Evolutionary conservation across 2,329 filamentous ascomycete species (phyloP).

Genomic region (Metarhizium robertsii): DNA sequence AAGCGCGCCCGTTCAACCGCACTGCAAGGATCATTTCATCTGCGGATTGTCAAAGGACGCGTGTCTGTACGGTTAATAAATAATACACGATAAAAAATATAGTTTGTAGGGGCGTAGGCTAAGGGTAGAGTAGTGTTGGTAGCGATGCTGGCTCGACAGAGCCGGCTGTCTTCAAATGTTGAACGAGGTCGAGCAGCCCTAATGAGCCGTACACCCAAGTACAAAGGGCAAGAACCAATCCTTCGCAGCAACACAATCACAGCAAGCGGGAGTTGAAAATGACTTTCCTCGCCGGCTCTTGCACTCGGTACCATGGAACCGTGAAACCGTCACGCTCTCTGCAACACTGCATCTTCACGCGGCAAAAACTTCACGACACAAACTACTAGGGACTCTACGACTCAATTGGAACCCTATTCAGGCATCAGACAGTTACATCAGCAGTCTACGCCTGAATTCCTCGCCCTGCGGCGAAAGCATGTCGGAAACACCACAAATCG

Average conservation of each 20-base stretch:
- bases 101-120: not conserved
- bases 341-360: no score
- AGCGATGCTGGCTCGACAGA: not conserved
- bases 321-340: not conserved
- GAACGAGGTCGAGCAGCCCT: not conserved
- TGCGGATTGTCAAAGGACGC: not conserved
- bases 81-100: not conserved
- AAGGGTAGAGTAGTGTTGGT: not conserved
- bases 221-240: not conserved
- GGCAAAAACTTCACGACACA: not conserved
- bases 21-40: not conserved
- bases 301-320: no score
- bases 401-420: not conserved
- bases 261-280: no score
- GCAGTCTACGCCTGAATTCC: not conserved
- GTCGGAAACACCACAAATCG: constrained; percentile 21
- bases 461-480: constrained; percentile 8
- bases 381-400: not conserved
- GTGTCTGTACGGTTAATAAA: not conserved
- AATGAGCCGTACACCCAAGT: not conserved
- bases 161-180: not conserved
- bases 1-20: not conserved
- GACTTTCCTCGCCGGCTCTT: no score
- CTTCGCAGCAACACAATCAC: not conserved
- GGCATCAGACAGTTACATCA: not conserved